Evolutionary conservation across 176 grass and related monocot genomes (phyloP).

Genomic region (Bromus sterilis): DNA sequence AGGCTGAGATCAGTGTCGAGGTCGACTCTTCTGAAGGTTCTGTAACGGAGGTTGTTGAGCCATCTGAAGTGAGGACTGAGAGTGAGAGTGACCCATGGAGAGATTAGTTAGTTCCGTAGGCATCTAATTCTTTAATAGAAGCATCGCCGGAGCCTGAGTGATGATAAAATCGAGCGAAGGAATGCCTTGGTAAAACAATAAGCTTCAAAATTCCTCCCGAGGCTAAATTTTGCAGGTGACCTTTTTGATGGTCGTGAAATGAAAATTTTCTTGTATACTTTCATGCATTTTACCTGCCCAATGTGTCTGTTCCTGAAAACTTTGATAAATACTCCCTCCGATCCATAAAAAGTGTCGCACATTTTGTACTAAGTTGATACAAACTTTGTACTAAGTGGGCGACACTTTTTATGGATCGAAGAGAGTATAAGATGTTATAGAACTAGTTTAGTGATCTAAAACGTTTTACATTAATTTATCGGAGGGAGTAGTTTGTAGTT

Average conservation of each 20-base stretch:
- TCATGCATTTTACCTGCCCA: background rate
- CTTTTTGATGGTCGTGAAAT: background rate
- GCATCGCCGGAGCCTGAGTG: background rate
- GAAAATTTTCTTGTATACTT: background rate
- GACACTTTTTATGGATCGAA: too few species aligned
- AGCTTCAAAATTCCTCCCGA: background rate
- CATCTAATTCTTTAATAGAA: background rate
- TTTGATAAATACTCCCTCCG: too few species aligned
- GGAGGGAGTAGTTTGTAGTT: too few species aligned
- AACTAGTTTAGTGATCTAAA: too few species aligned
- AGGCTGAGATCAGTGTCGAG: constrained; percentile 2
- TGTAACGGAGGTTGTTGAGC: constrained; percentile 55
- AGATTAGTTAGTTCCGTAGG: constrained; percentile 25
- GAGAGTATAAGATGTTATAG: too few species aligned
- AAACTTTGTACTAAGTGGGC: too few species aligned
- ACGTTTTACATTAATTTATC: too few species aligned
- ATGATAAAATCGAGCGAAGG: background rate
- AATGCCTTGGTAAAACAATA: background rate
- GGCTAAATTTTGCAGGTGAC: constrained; percentile 26
- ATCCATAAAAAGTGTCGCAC: too few species aligned
- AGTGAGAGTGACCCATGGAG: constrained; percentile 87
- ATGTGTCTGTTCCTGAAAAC: background rate
- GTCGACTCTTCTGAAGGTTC: constrained; percentile 2
- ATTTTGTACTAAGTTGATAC: too few species aligned
- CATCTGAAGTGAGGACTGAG: constrained; percentile 79